Conservation (phyloP, 2,329 filamentous ascomycete genomes). For the Coniochaeta pulveracea region DNA sequence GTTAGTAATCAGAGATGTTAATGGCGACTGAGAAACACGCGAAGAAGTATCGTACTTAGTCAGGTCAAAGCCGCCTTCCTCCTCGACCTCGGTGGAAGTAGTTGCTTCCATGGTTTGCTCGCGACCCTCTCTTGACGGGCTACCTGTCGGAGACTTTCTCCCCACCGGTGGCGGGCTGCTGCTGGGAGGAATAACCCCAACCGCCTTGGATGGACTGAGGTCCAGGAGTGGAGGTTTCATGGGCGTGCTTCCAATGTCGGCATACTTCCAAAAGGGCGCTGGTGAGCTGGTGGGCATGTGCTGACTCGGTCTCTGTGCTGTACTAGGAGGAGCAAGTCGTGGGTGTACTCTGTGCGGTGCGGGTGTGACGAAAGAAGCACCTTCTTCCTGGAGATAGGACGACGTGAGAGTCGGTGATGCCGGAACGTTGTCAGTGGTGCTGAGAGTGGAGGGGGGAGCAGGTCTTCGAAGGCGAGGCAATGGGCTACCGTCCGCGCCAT, state of each 20-base stretch:
- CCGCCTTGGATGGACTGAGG: slow-evolving; percentile 44
- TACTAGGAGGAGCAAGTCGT: slow-evolving; percentile 67
- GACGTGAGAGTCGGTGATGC: slow-evolving; percentile 52
- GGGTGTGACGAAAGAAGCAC: slow-evolving; percentile 55
- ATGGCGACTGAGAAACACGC: background rate
- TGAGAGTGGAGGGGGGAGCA: slow-evolving; percentile 29
- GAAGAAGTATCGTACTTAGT: slow-evolving; percentile 35
- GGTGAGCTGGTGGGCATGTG: slow-evolving; percentile 80
- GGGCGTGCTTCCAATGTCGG: slow-evolving; percentile 65
- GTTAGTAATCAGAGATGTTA: slow-evolving; percentile 14
- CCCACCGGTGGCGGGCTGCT: slow-evolving; percentile 44
- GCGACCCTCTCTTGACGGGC: slow-evolving; percentile 29
- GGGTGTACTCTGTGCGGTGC: slow-evolving; percentile 65
- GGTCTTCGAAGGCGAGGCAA: slow-evolving; percentile 44
- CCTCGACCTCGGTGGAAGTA: slow-evolving; percentile 23
- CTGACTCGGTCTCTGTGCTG: slow-evolving; percentile 69
- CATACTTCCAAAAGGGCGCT: slow-evolving; percentile 82
- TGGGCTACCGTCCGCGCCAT: slow-evolving; percentile 48
- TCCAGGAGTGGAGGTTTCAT: slow-evolving; percentile 42
- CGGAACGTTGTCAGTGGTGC: slow-evolving; percentile 36
- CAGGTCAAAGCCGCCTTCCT: slow-evolving; percentile 45
- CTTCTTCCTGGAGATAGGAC: slow-evolving; percentile 50
- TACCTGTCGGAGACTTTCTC: slow-evolving; percentile 35
- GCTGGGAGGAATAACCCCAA: slow-evolving; percentile 32
- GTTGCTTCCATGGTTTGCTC: slow-evolving; percentile 13